Conservation (phyloP, 1,284 basidiomycete species). For the Tilletia indica region DNA sequence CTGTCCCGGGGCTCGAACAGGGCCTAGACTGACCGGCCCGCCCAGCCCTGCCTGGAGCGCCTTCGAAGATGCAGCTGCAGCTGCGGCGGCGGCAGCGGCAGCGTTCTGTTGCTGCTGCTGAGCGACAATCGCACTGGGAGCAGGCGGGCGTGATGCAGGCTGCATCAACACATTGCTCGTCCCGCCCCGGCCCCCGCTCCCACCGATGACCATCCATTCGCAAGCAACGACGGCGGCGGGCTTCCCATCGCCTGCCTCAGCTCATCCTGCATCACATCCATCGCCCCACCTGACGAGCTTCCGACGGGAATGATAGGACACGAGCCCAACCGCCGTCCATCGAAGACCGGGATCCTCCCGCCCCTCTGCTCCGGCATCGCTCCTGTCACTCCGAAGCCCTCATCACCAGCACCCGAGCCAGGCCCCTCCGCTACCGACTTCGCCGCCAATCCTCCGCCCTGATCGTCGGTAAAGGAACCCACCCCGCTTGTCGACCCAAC, state of each 20-base stretch:
- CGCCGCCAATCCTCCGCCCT: constrained; percentile 5
- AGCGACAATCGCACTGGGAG: too few relatives aligned
- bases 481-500: constrained; percentile 4
- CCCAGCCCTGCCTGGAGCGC: too few relatives aligned
- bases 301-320: not conserved
- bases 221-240: not conserved
- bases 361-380: not conserved
- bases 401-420: not conserved
- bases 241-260: constrained; percentile 9
- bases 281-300: not conserved
- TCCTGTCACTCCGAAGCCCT: not conserved
- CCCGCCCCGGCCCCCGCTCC: too few relatives aligned
- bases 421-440: not conserved
- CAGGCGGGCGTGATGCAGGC: too few relatives aligned
- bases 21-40: too few relatives aligned
- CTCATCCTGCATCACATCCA: constrained; percentile 3
- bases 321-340: not conserved
- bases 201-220: too few relatives aligned
- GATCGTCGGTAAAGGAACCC: not conserved
- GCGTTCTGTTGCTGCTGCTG: not conserved
- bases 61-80: not conserved
- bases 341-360: not conserved
- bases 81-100: not conserved
- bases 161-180: too few relatives aligned
- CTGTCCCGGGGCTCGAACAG: not conserved